Percentiles rank a stretch among this genome's conserved stretches.
Conservation (phyloP, 2,329 filamentous ascomycete genomes). For the Sordariomycetes sp. region DNA sequence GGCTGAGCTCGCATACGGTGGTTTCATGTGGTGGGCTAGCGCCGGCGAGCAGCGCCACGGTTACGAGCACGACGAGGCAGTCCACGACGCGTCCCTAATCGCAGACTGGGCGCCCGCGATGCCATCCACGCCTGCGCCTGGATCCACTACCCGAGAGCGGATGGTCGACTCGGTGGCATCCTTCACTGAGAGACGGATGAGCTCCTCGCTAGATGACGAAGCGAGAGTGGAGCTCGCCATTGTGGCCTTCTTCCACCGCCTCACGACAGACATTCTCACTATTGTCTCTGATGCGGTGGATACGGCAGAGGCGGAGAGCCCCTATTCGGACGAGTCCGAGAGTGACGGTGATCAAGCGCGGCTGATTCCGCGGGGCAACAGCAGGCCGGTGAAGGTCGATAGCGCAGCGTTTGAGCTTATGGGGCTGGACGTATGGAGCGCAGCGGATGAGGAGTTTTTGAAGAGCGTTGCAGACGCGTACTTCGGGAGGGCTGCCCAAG, state of each 20-base stretch:
- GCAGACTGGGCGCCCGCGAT: conserved; percentile 33
- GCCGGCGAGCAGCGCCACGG: conserved; percentile 61
- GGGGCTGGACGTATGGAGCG: conserved; percentile 72
- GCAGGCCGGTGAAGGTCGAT: conserved; percentile 40
- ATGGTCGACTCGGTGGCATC: conserved; percentile 30
- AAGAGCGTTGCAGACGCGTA: conserved; percentile 51
- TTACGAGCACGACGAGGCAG: conserved; percentile 47
- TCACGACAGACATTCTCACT: conserved; percentile 56
- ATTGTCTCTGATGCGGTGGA: conserved; percentile 50
- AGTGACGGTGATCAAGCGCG: conserved; percentile 20
- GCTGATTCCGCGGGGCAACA: conserved; percentile 12
- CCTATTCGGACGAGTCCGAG: conserved; percentile 16
- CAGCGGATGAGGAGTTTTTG: conserved; percentile 58
- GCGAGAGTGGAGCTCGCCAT: conserved; percentile 55
- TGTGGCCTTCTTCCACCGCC: conserved; percentile 71
- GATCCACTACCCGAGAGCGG: conserved; percentile 5
- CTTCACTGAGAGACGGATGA: conserved; percentile 24
- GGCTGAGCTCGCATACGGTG: conserved; percentile 67
- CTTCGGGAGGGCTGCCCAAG: conserved; percentile 51
- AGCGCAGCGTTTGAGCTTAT: conserved; percentile 57
- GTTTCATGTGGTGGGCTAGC: conserved; percentile 86
- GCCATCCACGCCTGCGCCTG: conserved; percentile 9
- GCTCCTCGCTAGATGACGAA: conserved; percentile 25
- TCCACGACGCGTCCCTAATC: conserved; percentile 43
- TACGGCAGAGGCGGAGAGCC: conserved; percentile 12